phyloP scores from a whole-genome alignment of 2,329 filamentous ascomycete species.

The Nemania sp. region DNA sequence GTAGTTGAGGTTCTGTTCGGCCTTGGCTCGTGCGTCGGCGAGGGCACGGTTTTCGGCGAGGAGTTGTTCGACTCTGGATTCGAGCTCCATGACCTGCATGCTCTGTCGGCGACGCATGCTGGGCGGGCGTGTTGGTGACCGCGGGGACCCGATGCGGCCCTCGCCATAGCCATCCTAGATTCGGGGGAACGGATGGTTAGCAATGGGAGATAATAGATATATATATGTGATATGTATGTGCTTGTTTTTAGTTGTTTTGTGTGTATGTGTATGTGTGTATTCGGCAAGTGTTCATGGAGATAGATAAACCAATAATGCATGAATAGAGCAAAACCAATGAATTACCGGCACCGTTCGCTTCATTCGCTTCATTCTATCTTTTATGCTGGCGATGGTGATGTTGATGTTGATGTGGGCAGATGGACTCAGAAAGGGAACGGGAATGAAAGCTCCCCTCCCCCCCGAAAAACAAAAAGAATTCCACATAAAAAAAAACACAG shows the following conservation, averaged over 20 bases:
- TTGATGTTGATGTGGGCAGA: no score
- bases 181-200: constrained; percentile 14
- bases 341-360: background rate
- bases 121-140: constrained; percentile 91
- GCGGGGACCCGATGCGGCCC: constrained; percentile 84
- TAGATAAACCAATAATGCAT: background rate
- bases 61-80: constrained; percentile 85
- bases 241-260: no score
- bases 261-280: background rate
- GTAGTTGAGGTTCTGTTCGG: constrained; percentile 75
- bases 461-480: background rate
- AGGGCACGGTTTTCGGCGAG: constrained; percentile 86
- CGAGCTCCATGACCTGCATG: constrained; percentile 95
- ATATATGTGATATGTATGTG: no score
- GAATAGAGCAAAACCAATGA: background rate
- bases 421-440: background rate
- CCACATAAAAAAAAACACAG: background rate
- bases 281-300: background rate
- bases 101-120: constrained; percentile 97
- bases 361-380: constrained; percentile 1
- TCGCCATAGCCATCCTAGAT: constrained; percentile 92
- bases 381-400: background rate
- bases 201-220: background rate
- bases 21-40: constrained; percentile 75
- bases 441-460: no score